Percentiles rank a stretch among this genome's conserved stretches.
These are phyloP conservation scores for Vickermania ingenoplastis DNA, from an alignment of 208 protist genomes.

Conservation along the genomic window DNA sequence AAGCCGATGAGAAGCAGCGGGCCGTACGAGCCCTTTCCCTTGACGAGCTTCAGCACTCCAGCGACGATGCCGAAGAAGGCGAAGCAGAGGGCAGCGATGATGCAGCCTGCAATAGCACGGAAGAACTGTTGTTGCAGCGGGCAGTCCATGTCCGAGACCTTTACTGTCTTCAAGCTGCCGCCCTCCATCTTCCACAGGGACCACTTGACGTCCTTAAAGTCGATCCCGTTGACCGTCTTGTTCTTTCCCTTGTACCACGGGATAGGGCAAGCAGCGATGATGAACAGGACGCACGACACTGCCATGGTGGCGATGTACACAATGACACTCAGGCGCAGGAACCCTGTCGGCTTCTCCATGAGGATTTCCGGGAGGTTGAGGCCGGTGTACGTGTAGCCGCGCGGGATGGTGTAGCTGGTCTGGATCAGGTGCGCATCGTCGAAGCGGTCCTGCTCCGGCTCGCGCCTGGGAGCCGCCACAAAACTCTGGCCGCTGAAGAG, in stretches of 20 bases:
- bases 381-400: conserved; percentile 45
- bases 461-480: conserved; percentile 31
- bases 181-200: conserved; percentile 30
- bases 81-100: conserved; percentile 28
- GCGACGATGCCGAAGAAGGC: conserved; percentile 25
- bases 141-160: conserved; percentile 17
- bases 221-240: conserved; percentile 15
- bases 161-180: conserved; percentile 11
- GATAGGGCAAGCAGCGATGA: conserved; percentile 28
- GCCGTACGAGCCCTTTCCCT: conserved; percentile 27
- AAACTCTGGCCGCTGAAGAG: conserved; percentile 36
- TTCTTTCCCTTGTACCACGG: conserved; percentile 47
- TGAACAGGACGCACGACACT: conserved; percentile 33
- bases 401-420: conserved; percentile 36
- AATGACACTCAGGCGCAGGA: conserved; percentile 17
- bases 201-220: conserved; percentile 27
- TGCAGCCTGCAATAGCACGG: conserved; percentile 33
- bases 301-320: conserved; percentile 23
- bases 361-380: conserved; percentile 27
- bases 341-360: conserved; percentile 17
- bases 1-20: conserved; percentile 38
- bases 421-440: conserved; percentile 23
- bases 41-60: conserved; percentile 14
- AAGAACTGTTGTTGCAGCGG: conserved; percentile 56
- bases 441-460: conserved; percentile 23